Evolutionary conservation across 106 monocot genomes (phyloP).

Genomic region (Acanthochlamys bracteata): DNA sequence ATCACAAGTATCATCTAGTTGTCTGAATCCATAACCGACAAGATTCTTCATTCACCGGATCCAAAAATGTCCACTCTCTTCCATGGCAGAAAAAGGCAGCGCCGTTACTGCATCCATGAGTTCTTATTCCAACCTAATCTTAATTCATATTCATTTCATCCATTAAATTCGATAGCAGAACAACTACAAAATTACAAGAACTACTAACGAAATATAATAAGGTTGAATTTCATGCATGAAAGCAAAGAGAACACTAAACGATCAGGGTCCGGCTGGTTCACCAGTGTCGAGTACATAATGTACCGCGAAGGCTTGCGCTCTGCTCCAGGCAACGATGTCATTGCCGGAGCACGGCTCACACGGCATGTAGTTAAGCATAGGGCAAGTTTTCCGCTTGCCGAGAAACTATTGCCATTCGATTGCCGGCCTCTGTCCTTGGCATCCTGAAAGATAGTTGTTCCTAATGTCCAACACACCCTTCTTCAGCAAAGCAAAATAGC

Average conservation of each 20-base stretch:
- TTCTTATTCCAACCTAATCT: too few relatives aligned
- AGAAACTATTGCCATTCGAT: constrained; percentile 12
- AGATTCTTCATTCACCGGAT: too few relatives aligned
- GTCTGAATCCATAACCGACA: too few relatives aligned
- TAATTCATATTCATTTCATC: too few relatives aligned
- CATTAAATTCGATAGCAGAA: too few relatives aligned
- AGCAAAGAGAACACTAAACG: not conserved
- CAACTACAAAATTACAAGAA: too few relatives aligned
- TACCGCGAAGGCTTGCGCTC: not conserved
- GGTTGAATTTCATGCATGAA: not conserved
- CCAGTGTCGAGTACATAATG: not conserved
- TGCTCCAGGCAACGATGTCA: not conserved
- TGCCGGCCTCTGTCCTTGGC: constrained; percentile 17
- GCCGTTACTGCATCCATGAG: too few relatives aligned
- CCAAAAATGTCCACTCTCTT: too few relatives aligned
- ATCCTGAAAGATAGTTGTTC: constrained; percentile 24
- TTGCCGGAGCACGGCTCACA: not conserved
- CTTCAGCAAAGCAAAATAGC: constrained; percentile 16
- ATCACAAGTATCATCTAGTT: too few relatives aligned
- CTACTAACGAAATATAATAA: not conserved
- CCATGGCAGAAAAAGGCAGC: too few relatives aligned
- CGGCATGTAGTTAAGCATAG: not conserved
- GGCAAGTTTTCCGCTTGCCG: constrained; percentile 22
- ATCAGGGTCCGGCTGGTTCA: not conserved
- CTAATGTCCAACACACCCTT: constrained; percentile 16